Evolutionary conservation across 441 rosid genomes (phyloP), one percentile per base, ranked within the genome.

Genomic region (Hura crepitans): DNA sequence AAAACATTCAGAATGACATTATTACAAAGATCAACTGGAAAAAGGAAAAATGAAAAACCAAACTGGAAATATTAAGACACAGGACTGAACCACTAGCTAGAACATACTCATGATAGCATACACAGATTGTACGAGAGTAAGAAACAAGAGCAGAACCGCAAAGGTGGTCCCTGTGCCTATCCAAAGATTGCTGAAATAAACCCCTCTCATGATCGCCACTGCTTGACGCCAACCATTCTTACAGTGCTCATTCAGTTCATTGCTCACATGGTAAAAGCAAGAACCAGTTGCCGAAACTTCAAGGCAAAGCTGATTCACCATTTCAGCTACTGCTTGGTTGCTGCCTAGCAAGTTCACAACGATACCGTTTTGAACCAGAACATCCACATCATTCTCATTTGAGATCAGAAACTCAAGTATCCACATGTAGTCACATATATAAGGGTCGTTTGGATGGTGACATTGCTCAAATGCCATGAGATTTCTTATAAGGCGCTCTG

Each of bases 71-170:
- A n/a, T n/a, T n/a, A n/a, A n/a, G n/a, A n/a, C n/a, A n/a, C n/a
- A 28, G n/a, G 18, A 14, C 39, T 57, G n/a, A 13, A 15, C 5
- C 6, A 49, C 6, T 0, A 35, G 39, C n/a, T 28, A 28, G 31
- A 57, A 57, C 15, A 57, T 30, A 3, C 31, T 0, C 5, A 1
- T 30, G 42, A 67, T 22, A 4, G 73, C 60, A 33, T 61, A 54
- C 2, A 57, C 10, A 14, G 83, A 43, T 33, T 82, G 85, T 45
- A 70, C 47, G 30, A 82, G 43, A 28, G 82, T 77, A 27, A 81
- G 55, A 0, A 82, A 2, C 22, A 80, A 22, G 13, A 82, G 64
- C 10, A 64, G 0, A 1, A 62, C 13, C 5, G 82, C 81, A 2
- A 49, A 54, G 17, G 72, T 5, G 6, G 78, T 78, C 0, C 74